Conservation (phyloP, 2,329 filamentous ascomycete species). For the Bipolaris victoriae region DNA sequence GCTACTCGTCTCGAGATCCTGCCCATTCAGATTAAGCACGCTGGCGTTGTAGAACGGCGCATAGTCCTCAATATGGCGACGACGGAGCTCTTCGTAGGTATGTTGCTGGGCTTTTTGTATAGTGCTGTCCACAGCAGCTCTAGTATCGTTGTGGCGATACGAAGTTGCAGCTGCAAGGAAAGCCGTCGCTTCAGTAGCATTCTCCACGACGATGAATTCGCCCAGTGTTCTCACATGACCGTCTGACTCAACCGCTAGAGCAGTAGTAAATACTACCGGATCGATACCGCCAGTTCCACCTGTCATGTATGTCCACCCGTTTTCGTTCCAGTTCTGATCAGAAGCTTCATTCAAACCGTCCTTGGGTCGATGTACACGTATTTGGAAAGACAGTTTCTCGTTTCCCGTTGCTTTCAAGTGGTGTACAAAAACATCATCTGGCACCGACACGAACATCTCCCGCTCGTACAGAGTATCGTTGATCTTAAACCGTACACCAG, state of each 20-base stretch:
- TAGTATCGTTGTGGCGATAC: conserved; percentile 44
- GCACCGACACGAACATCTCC: conserved; percentile 8
- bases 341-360: conserved; percentile 8
- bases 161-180: conserved; percentile 51
- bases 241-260: conserved; percentile 6
- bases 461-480: conserved; percentile 10
- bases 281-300: conserved; percentile 7
- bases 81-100: conserved; percentile 30
- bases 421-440: conserved; percentile 20
- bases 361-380: conserved; percentile 11
- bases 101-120: conserved; percentile 25
- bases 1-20: conserved; percentile 3
- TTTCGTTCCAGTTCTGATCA: conserved; percentile 11
- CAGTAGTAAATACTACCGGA: conserved; percentile 8
- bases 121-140: conserved; percentile 32
- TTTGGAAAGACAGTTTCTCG: conserved; percentile 8
- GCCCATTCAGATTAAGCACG: not conserved
- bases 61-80: conserved; percentile 46
- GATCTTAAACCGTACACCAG: conserved; percentile 2
- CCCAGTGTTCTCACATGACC: conserved; percentile 9
- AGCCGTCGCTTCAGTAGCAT: conserved; percentile 46
- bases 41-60: conserved; percentile 14
- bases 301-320: conserved; percentile 8
- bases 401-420: conserved; percentile 3
- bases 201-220: conserved; percentile 21